A percentile compares a stretch with the other conserved stretches of the same genome.
These are phyloP conservation scores for Citropsis articulata DNA, from an alignment of 345 rosid genomes.

Conservation along the genomic window DNA sequence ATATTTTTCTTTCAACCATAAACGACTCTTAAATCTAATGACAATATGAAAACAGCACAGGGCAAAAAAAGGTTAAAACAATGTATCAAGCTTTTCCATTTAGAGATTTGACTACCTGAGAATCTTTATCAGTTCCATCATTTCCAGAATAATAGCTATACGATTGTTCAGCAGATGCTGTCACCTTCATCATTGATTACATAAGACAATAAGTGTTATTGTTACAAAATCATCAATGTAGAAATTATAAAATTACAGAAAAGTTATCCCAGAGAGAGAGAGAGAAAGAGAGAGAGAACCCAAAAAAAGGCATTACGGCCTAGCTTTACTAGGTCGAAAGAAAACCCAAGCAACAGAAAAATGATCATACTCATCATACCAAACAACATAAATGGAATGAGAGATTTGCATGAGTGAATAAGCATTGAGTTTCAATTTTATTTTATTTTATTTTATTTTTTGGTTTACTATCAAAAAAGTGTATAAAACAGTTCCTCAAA, in stretches of 20 bases:
- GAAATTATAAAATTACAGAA: neutral
- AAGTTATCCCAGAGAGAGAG: slow-evolving; percentile 5
- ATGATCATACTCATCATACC: neutral
- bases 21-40: neutral
- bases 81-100: slow-evolving; percentile 2
- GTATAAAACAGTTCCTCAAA: neutral
- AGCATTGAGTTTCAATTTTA: neutral
- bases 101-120: slow-evolving; percentile 59
- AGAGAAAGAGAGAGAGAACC: neutral
- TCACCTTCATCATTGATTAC: slow-evolving; percentile 37
- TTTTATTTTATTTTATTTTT: neutral
- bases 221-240: slow-evolving; percentile 1
- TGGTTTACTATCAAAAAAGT: neutral
- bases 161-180: slow-evolving; percentile 56
- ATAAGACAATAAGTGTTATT: slow-evolving; percentile 1
- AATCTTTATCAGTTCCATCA: slow-evolving; percentile 84
- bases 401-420: neutral
- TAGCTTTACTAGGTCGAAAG: neutral
- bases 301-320: neutral
- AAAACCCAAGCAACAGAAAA: neutral
- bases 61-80: neutral
- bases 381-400: neutral
- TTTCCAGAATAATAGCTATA: slow-evolving; percentile 81
- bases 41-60: neutral
- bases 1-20: slow-evolving; percentile 5